phyloP scores from a whole-genome alignment of 2,329 filamentous ascomycete species.

The Aspergillus tubingensis region DNA sequence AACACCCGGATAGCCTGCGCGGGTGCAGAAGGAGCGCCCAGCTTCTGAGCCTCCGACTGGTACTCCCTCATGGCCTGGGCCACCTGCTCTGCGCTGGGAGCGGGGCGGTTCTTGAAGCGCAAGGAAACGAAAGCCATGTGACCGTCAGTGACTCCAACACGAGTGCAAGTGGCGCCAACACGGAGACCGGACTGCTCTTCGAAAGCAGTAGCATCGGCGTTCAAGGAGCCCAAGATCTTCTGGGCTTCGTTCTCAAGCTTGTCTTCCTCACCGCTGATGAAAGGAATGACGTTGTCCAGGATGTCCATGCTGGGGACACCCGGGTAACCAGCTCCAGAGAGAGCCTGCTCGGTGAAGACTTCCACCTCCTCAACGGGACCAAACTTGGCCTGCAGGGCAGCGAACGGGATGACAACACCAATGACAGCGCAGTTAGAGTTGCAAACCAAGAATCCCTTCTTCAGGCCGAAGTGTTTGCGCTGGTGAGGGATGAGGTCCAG shows the following conservation, averaged over 20 bases:
- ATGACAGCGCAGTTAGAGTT: slow-evolving; percentile 99
- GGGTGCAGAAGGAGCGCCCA: slow-evolving; percentile 88
- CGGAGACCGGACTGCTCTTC: slow-evolving; percentile 71
- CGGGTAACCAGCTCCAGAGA: slow-evolving; percentile 77
- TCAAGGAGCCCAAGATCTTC: slow-evolving; percentile 84
- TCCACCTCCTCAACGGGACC: slow-evolving; percentile 75
- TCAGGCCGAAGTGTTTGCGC: slow-evolving; percentile 68
- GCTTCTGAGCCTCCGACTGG: slow-evolving; percentile 73
- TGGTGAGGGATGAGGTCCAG: slow-evolving; percentile 89
- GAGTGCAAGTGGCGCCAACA: slow-evolving; percentile 86
- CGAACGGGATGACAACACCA: slow-evolving; percentile 91
- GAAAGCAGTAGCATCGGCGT: slow-evolving; percentile 71
- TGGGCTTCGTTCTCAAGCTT: slow-evolving; percentile 93
- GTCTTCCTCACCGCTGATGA: slow-evolving; percentile 90
- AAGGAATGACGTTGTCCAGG: slow-evolving; percentile 93
- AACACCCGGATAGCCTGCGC: slow-evolving; percentile 79
- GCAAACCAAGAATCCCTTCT: slow-evolving; percentile 91
- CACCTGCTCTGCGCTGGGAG: slow-evolving; percentile 74
- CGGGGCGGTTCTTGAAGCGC: slow-evolving; percentile 72
- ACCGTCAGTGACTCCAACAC: slow-evolving; percentile 91
- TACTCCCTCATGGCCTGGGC: slow-evolving; percentile 79
- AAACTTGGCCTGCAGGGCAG: slow-evolving; percentile 82
- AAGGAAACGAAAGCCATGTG: slow-evolving; percentile 94
- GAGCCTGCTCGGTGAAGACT: slow-evolving; percentile 92
- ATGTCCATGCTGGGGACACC: slow-evolving; percentile 86